Base-by-base conservation (phyloP, 257 asterid genomes). In the Nicotiana tabacum region DNA sequence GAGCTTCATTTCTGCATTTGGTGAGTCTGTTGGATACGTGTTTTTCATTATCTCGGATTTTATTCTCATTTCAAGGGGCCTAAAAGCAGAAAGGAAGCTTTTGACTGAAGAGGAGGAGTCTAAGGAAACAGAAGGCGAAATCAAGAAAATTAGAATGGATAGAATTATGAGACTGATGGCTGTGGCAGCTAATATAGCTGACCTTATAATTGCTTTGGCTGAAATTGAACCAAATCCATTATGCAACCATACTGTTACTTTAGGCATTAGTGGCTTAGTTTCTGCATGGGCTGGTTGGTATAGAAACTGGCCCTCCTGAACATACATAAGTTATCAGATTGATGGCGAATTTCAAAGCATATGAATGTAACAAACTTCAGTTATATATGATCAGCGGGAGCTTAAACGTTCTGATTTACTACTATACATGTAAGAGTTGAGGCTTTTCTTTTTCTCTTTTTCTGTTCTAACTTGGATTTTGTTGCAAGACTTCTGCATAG, bases 201-300 rank as follows among this genome's bases (percentile, higher is more conserved):
- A 94, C 84, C 89, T 94, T 86, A 29, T 94, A 1, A 96, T 96
- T 53, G 99, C 87, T 0, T 13, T 94, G 87, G 98, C 98, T 16
- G 98, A 96, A 66, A 91, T 96, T 57, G 97, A 96, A 82, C 99
- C 98, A 4, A 96, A 96, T 82, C 99, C 98, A 2, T 94, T 96
- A 46, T 96, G 98, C 66, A 84, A 86, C 87, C 98, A 96, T 78
- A 89, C 93, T 17, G 90, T 96, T 46, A 94, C 98, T 18, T 89
- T 94, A 1, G 98, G 98, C 30, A 92, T 94, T 60, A 93, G 99
- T 79, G 99, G 99, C 0, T 81, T 96, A 89, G 97, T 96, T 66
- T 96, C 99, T 48, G 98, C 99, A 46, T 94, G 99, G 99, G 98
- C 99, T 83, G 99, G 99, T 33, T 96, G 98, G 99, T 96, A 96